Base-by-base conservation (phyloP, 2,329 filamentous ascomycete species). In the Colletotrichum paranaense region DNA sequence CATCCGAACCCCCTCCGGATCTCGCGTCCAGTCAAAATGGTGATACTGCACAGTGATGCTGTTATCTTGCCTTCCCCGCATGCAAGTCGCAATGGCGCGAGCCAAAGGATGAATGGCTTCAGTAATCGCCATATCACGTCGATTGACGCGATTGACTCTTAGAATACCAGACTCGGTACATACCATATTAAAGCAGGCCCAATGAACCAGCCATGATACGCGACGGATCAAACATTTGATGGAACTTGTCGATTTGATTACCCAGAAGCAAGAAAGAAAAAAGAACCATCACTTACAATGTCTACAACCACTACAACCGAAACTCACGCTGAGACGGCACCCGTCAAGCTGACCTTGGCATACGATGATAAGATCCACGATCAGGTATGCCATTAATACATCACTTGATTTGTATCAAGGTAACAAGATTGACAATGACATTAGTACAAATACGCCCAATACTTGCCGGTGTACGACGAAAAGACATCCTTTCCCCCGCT, bases 241-340 rank as follows among this genome's bases (percentile, higher is more conserved):
- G n/a, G 3, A 32, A 57, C 0, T 42, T 16, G 5, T 42, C 35
- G 5, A 12, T 2, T 16, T 5, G 35, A 42, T 5, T 1, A 14
- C 35, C 2, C 35, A 42, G 35, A 42, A 42, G 35, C 35, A 42
- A 42, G 14, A 12, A 12, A 55, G 16, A 5, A 52, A 26, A 9
- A 46, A 26, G 1, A 58, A 9, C 28, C 24, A 28, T 14, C 92
- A 94, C 74, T 19, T 7, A 22, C 3, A 97, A 92, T 82, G 86
- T 98, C 73, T 98, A 96, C 87, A 97, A 97, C 79, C 94, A 94
- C 3, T 93, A 98, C 81, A 93, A 92, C 78, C 88, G 97, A 35
- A 92, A 32, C 11, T 32, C 68, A 71, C 16, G 46, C 53, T 11
- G 9, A 68, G 1, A 32, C 35, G 30, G 55, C 42, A 4, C 52